Base-by-base conservation (phyloP, 108 stramenopile species). In the Poteriospumella lacustris region DNA sequence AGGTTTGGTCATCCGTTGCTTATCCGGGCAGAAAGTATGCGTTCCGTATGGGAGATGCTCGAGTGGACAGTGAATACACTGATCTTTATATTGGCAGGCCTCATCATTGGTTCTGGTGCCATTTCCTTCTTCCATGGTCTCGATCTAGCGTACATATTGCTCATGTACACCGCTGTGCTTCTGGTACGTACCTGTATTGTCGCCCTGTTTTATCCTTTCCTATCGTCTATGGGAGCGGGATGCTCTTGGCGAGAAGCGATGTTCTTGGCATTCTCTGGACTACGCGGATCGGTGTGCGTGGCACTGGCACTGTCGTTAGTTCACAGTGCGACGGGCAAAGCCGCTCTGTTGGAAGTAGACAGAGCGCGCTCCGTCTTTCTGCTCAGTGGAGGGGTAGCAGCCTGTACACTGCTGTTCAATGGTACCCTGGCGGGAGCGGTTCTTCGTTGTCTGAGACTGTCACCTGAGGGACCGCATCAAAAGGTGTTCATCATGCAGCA, bases 201-300 rank as follows among this genome's bases (percentile, higher is more conserved):
- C 28, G 29, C n/a, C n/a, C n/a, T n/a, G n/a, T n/a, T 72, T 59
- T 84, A 56, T 31, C 72, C 68, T 0, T 44, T 68, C 15, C 39
- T 84, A 12, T 0, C 1, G 9, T 26, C n/a, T 1, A 40, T 73
- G 0, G 80, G 67, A 15, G 44, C 40, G 39, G 24, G 28, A 2
- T 69, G 59, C 26, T 80, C 73, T 69, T 58, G 80, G 39, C 56
- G 47, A 89, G 91, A 79, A 79, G 89, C 42, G 1, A 29, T 85
- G 24, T 90, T 94, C 68, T 78, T 87, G 77, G 77, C 88, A 2
- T 93, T 79, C 67, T 87, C 85, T 26, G 94, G 94, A 0, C 79
- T 95, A 0, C 80, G 93, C 1, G 94, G 94, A 43, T 90, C 94
- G 0, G 90, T 93, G 1, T 90, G 91, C 1, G 85, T 95, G 28